A percentile compares a stretch with the other conserved stretches of the same genome.
Evolutionary conservation across 441 rosid species (phyloP).

Genomic region (Macaranga tanarius): DNA sequence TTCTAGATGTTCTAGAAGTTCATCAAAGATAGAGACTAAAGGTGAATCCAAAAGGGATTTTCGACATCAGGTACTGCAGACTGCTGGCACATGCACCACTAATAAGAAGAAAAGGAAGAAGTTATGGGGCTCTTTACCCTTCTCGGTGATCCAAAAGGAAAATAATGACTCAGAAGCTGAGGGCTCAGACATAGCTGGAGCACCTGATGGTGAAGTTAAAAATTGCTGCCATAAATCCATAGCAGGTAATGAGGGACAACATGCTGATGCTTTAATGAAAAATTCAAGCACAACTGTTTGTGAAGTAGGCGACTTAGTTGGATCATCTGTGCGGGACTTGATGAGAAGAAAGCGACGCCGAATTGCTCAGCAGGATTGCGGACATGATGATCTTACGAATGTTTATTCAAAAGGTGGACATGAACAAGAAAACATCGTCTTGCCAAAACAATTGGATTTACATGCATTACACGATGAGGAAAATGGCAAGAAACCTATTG

Average conservation of each 20-base stretch:
- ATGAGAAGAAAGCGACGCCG: conserved; percentile 79
- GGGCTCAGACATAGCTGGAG: conserved; percentile 32
- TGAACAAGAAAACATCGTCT: conserved; percentile 19
- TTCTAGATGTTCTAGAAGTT: conserved; percentile 40
- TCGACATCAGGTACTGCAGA: conserved; percentile 30
- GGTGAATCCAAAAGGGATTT: conserved; percentile 37
- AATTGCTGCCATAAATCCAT: conserved; percentile 22
- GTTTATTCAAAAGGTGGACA: conserved; percentile 31
- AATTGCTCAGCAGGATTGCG: conserved; percentile 44
- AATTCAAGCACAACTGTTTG: conserved; percentile 33
- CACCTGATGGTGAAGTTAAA: conserved; percentile 34
- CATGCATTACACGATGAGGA: conserved; percentile 20
- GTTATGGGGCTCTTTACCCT: conserved; percentile 75
- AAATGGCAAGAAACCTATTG: conserved; percentile 21
- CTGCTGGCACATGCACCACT: conserved; percentile 28
- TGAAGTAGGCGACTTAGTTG: conserved; percentile 39
- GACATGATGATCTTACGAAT: conserved; percentile 37
- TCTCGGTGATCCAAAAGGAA: conserved; percentile 37
- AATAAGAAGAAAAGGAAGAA: conserved; percentile 41
- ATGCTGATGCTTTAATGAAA: conserved; percentile 30
- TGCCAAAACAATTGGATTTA: conserved; percentile 38
- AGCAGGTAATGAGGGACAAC: conserved; percentile 34
- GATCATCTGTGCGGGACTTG: conserved; percentile 79
- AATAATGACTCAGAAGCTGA: conserved; percentile 35
- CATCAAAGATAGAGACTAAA: conserved; percentile 41